Evolutionary conservation across 1,139 yeast species (phyloP), one percentile per base, ranked within the genome.

Genomic region (Suhomyces guaymorum): DNA sequence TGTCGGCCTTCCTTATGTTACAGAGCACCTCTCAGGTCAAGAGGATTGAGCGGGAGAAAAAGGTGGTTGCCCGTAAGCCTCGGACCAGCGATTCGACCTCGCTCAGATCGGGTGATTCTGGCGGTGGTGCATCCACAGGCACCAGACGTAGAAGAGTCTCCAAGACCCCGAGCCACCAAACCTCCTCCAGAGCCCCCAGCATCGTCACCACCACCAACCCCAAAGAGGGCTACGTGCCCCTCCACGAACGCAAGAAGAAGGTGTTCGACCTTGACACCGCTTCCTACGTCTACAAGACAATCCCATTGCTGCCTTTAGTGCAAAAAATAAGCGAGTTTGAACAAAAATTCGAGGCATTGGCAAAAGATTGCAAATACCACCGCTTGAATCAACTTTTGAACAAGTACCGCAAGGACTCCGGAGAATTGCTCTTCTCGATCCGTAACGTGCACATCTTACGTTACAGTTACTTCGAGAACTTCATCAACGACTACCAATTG

Each of bases 381-480:
- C 37, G 44, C 4, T 30, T 43, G 15, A 59, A 57, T 31, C 51
- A 38, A 11, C 25, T 26, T 5, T 27, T 59, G 33, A 58, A 55
- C 37, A 39, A 43, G 8, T 43, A 37, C 18, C 41, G 26, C 24
- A 46, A 25, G 39, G 48, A 43, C 6, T 41, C 44, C 5, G 46
- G 47, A 12, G 34, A 28, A 8, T 33, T 35, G 15, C 43, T 59
- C 23, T 51, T 60, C 28, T 47, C 49, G 14, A 41, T 37, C 5
- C 42, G 44, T 26, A 57, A 57, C 35, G 26, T 59, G 7, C 42
- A 52, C 15, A 42, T 54, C 13, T 51, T 61, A 38, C 46, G 65
- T 25, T 58, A 57, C 39, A 51, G 57, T 2, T 61, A 58, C 32
- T 60, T 57, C 33, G 51, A 57, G 28, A 47, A 47, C 11, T 43